Percentiles rank a stretch among this genome's conserved stretches.
Evolutionary conservation across 75 land plant species (phyloP).

Genomic region (Azolla pinnata): DNA sequence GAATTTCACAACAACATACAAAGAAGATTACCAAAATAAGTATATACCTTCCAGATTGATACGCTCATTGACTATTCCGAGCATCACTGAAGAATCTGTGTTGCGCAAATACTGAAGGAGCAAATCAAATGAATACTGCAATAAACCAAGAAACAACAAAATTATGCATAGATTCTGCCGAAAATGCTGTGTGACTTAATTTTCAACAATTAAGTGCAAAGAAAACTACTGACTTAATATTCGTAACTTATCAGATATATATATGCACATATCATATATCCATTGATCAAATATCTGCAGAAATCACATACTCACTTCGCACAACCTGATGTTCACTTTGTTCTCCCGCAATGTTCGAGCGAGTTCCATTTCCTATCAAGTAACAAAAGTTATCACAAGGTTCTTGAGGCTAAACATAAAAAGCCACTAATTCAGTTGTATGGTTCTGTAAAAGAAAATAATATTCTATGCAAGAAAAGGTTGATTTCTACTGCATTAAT

Average conservation of each 20-base stretch:
- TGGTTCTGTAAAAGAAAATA: too few relatives aligned
- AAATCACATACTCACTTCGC: too few relatives aligned
- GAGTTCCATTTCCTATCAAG: conserved; percentile 75
- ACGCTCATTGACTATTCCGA: conserved; percentile 82
- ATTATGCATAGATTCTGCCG: too few relatives aligned
- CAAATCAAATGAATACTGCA: conserved; percentile 86
- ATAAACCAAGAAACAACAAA: background rate
- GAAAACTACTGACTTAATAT: background rate
- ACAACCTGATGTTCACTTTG: conserved; percentile 73
- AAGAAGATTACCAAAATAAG: background rate
- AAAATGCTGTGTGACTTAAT: too few relatives aligned
- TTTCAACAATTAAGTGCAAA: background rate
- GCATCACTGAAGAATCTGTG: conserved; percentile 67
- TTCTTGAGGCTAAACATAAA: too few relatives aligned
- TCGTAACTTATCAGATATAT: too few relatives aligned
- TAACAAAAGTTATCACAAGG: conserved; percentile 1
- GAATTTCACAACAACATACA: background rate
- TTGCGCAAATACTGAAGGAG: conserved; percentile 85
- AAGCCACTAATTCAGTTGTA: too few relatives aligned
- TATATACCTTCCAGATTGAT: conserved; percentile 68
- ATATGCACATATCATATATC: too few relatives aligned
- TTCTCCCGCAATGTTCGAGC: conserved; percentile 69
- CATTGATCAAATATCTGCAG: too few relatives aligned
- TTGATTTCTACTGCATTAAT: too few relatives aligned
- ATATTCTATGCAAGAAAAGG: too few relatives aligned